phyloP scores from a whole-genome alignment of 2,329 filamentous ascomycete genomes.

The Aspergillus texensis region DNA sequence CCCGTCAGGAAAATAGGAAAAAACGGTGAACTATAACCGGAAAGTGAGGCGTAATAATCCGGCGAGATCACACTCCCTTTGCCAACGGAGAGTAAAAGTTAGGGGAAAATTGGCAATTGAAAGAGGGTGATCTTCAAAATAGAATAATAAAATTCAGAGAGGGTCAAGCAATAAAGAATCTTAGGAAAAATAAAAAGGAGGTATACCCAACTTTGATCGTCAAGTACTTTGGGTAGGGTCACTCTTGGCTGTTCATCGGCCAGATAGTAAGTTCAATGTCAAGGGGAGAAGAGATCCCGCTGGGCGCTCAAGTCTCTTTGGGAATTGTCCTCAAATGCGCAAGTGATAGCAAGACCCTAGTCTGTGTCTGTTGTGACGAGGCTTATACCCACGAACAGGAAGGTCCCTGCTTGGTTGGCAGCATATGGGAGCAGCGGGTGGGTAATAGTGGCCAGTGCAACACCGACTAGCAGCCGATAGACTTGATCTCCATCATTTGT shows the following conservation, averaged over 20 bases:
- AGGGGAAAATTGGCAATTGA: neutral
- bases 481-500: conserved; percentile 37
- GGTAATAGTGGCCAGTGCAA: conserved; percentile 36
- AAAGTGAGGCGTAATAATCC: conserved; percentile 27
- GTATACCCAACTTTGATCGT: conserved; percentile 2
- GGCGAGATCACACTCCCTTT: conserved; percentile 18
- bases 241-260: neutral
- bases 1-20: conserved; percentile 15
- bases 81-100: conserved; percentile 12
- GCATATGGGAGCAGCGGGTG: conserved; percentile 17
- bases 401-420: conserved; percentile 17
- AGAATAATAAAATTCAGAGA: neutral
- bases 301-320: neutral
- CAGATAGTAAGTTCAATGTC: neutral
- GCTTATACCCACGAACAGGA: conserved; percentile 24
- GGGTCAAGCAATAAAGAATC: neutral
- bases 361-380: conserved; percentile 23
- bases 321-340: neutral
- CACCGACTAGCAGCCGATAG: conserved; percentile 38
- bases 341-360: conserved; percentile 8
- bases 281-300: neutral
- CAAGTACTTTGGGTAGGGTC: neutral
- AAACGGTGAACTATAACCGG: conserved; percentile 32
- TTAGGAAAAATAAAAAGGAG: neutral
- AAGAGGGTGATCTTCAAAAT: neutral